Base-by-base conservation (phyloP, 371 early-diverging fungal species). In the Apophysomyces elegans region DNA sequence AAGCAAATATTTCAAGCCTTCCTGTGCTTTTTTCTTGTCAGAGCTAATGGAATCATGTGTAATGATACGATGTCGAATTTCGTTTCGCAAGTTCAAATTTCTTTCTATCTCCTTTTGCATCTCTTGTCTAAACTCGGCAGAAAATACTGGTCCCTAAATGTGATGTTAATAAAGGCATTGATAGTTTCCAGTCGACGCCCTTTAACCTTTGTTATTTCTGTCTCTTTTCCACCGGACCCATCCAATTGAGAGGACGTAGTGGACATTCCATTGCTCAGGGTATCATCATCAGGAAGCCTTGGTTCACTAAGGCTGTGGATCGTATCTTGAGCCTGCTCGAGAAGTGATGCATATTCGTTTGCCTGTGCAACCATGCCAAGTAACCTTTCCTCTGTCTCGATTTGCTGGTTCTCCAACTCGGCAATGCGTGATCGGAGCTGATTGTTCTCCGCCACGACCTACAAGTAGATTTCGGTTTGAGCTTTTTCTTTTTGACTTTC, bases 291-390 rank as follows among this genome's bases (percentile, higher is more conserved):
- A 50, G 69, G 65, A 44, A 81, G 47, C 18, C 82, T 75, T 7
- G 81, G 79, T 46, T 84, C 85, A 45, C 83, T 79, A 43, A 84
- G 61, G 32, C 70, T 72, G 44, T 88, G 87, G 56, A 89, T 89
- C 9, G 87, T 87, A 69, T 87, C 86, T 64, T 89, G 89, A 2
- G 89, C 89, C 62, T 87, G 85, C 62, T 89, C 87, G 18, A 89
- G 77, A 50, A 86, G 56, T 14, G 79, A 67, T 7, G 89, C 86
- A 71, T 89, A 89, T 67, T 89, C 87, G 61, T 86, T 78, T 11
- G 89, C 87, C 61, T 86, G 86, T 41, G 84, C 82, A 41, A 87
- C 86, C 85, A 89, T 86, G 37, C 81, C 78, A 21, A 84, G 76
- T 16, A 89, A 70, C 62, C 83, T 81, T 37, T 84, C 85, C 56